Percentiles rank a stretch among this genome's conserved stretches.
Evolutionary conservation across 495 filamentous ascomycete genomes (phyloP).

Genomic region (Stereocaulon alpinum): DNA sequence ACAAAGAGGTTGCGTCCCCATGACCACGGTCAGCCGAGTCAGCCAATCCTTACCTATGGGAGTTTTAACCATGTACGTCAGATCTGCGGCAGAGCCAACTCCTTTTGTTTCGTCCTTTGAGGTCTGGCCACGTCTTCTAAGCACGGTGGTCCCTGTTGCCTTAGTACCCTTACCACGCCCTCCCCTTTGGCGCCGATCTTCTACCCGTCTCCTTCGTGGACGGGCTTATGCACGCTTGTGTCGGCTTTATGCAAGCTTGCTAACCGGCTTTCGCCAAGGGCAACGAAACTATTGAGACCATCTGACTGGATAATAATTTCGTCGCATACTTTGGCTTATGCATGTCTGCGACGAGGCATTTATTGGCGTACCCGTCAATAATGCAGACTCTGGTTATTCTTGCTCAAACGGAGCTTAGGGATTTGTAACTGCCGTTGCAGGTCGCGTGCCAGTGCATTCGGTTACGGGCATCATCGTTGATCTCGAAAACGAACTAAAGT

Average conservation of each 20-base stretch:
- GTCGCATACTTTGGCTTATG: constrained; percentile 6
- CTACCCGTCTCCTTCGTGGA: background rate
- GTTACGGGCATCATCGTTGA: no score
- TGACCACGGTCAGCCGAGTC: background rate
- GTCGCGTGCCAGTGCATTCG: background rate
- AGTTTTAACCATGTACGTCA: background rate
- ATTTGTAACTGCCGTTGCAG: background rate
- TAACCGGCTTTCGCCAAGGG: background rate
- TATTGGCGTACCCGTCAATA: constrained; percentile 14
- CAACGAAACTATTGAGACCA: background rate
- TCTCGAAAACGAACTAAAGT: no score
- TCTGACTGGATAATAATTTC: background rate
- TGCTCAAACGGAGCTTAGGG: background rate
- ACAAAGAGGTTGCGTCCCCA: background rate
- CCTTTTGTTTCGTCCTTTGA: constrained; percentile 6
- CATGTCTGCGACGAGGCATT: constrained; percentile 6
- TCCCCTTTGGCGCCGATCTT: background rate
- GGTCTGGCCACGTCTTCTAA: constrained; percentile 17
- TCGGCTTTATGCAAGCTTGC: constrained; percentile 12
- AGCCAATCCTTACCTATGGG: background rate
- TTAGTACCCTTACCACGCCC: constrained; percentile 8
- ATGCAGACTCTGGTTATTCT: background rate
- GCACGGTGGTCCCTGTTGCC: background rate
- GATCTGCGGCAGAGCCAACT: background rate
- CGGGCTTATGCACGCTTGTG: constrained; percentile 4